Base-by-base conservation (phyloP, 306 rosid genomes). In the Herpetospermum pedunculosum region DNA sequence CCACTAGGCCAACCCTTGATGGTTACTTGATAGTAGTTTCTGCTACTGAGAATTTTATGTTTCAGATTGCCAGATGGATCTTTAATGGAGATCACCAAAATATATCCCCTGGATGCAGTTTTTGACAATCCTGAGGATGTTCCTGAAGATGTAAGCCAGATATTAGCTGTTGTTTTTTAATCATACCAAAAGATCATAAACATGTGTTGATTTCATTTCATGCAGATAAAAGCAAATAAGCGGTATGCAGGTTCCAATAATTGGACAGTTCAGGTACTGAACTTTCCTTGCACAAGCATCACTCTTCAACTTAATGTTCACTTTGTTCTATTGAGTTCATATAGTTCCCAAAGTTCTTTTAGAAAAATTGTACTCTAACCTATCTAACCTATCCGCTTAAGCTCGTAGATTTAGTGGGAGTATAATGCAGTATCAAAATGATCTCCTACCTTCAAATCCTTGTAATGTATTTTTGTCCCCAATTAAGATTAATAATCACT, bases 71-170 rank as follows among this genome's bases (percentile, higher is more conserved):
- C 84, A 69, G 91, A 92, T 84, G 98, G 98, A 69, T 90, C 96
- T 59, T 74, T 92, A 75, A 87, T 92, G 91, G 88, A 92, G 84
- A 88, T 90, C 75, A 44, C 95, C 25, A 92, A 92, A 83, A 84
- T 92, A 29, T 92, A 92, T 84, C 96, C 98, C 74, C 76, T 92
- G 75, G 98, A 92, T 84, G 98, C 96, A 46, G 96, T 90, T 60
- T 92, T 70, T 78, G 98, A 92, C 87, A 88, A 63, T 81, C 91
- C 48, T 47, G 92, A 90, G 52, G 98, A 92, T 71, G 98, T 92
- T 37, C 98, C 98, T 15, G 96, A 90, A 78, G 96, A 92, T 80
- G 98, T 92, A 84, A 90, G 80, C 40, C 57, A 77, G 53, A 60
- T 8, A 34, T 57, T 76, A 15, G 55, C n/a, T 50, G 40, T 60